These are phyloP conservation scores for Microbotryomycetes sp. DNA, from an alignment of 1,284 basidiomycete genomes.

Conservation along the genomic window DNA sequence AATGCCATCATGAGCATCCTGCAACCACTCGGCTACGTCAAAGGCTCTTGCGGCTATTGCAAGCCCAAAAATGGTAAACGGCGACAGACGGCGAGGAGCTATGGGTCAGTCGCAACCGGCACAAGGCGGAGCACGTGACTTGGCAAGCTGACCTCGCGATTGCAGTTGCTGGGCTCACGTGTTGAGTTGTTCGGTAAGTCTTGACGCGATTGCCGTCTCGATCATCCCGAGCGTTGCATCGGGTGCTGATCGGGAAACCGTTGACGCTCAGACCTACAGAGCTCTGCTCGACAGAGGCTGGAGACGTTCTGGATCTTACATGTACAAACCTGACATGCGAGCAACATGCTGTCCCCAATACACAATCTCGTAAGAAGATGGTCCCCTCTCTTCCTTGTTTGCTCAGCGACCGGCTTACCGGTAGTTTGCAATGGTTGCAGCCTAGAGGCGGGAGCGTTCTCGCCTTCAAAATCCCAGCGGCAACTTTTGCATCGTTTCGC, in stretches of 20 bases:
- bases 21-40: conserved; percentile 24
- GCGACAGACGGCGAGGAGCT: conserved; percentile 19
- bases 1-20: conserved; percentile 23
- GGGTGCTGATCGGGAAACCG: too few relatives aligned
- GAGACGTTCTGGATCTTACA: conserved; percentile 40
- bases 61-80: neutral
- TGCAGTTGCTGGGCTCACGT: conserved; percentile 28
- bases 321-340: conserved; percentile 72
- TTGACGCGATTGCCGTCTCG: neutral
- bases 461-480: conserved; percentile 68
- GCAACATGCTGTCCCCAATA: conserved; percentile 86
- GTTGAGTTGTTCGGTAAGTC: conserved; percentile 9
- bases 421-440: conserved; percentile 43
- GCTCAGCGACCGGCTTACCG: neutral
- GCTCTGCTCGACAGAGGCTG: conserved; percentile 76
- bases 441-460: conserved; percentile 66
- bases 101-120: conserved; percentile 21
- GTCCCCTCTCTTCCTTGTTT: neutral
- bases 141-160: neutral
- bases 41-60: conserved; percentile 28
- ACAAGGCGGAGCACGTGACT: neutral
- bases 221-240: too few relatives aligned
- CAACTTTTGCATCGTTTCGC: conserved; percentile 70
- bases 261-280: conserved; percentile 44
- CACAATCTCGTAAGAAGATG: conserved; percentile 70